Percentiles rank a stretch among this genome's conserved stretches.
phyloP scores from a whole-genome alignment of 345 rosid species.

The Psidium guajava region DNA sequence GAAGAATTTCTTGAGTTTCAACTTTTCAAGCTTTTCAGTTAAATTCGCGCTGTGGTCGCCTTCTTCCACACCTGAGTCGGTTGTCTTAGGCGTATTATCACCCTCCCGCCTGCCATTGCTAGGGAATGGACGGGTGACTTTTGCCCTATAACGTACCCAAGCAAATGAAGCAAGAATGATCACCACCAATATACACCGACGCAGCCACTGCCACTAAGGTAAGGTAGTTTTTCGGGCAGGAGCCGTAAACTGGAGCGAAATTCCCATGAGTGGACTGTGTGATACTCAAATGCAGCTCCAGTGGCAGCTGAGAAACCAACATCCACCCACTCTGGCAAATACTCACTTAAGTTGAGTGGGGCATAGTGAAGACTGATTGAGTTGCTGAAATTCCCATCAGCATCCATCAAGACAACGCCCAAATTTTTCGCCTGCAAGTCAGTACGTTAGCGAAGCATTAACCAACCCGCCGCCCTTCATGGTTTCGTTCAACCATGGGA shows the following conservation, averaged over 20 bases:
- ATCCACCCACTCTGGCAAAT: background rate
- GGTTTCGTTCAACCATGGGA: background rate
- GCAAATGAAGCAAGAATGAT: too few relatives aligned
- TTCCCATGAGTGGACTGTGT: background rate
- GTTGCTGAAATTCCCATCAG: background rate
- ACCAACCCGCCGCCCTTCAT: background rate
- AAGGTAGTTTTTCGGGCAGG: background rate
- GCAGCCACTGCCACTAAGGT: background rate
- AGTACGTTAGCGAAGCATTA: background rate
- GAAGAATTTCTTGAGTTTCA: background rate
- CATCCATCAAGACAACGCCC: background rate
- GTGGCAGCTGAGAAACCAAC: background rate
- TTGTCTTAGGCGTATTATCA: too few relatives aligned
- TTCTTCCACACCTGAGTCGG: background rate
- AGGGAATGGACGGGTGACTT: too few relatives aligned
- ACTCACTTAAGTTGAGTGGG: background rate
- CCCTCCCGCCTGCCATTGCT: too few relatives aligned
- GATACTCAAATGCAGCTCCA: background rate
- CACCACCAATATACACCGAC: too few relatives aligned
- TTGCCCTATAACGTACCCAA: too few relatives aligned
- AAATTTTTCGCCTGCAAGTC: background rate
- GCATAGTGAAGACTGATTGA: background rate
- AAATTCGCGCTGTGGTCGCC: background rate
- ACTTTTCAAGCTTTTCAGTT: background rate
- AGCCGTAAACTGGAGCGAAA: background rate